Base-by-base conservation (phyloP, 1,284 basidiomycete species). In the Caloboletus firmus region DNA sequence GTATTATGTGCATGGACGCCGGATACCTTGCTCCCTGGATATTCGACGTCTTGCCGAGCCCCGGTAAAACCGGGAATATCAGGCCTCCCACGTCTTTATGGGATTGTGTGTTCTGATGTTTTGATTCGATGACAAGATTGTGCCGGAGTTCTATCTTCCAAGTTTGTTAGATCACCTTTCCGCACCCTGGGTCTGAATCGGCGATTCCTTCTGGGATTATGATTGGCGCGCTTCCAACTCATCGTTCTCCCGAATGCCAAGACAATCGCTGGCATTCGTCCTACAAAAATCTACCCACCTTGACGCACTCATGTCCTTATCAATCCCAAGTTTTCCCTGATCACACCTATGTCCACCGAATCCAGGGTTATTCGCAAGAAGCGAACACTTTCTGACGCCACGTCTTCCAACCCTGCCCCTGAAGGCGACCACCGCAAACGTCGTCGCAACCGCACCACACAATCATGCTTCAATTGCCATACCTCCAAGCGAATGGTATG, bases 401-500 rank as follows among this genome's bases (percentile, higher is more conserved):
- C 53, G 4, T 42, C 64, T 24, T 47, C 65, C 18, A 59, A 54
- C 5, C 52, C 60, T 43, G 44, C 55, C 24, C 60, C 68, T 47
- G 65, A 76, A 49, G 69, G 74, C 36, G 80, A 81, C 60, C 79
- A 81, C 57, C 72, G 80, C 53, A 82, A 81, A 59, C 71, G 80
- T 55, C 80, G 84, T 57, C 76, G 84, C 46, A 86, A 87, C 65
- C 76, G 84, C 32, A 85, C 83, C 2, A 86, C 84, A 8, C 78
- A 84, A 54, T 84, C 82, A 57, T 87, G 84, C 60, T 72, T 87
- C 17, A 84, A 85, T 42, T 87, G 84, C 60, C 84, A 86, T 64
- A 85, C 87, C 35, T 89, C 90, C 36, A 93, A 93, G 66, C 80
- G 90, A 54, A 92, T 91, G 85, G 89, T 91, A 66, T 56, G 76